Conservation (phyloP, 208 protist genomes). For the Leishmania major region DNA sequence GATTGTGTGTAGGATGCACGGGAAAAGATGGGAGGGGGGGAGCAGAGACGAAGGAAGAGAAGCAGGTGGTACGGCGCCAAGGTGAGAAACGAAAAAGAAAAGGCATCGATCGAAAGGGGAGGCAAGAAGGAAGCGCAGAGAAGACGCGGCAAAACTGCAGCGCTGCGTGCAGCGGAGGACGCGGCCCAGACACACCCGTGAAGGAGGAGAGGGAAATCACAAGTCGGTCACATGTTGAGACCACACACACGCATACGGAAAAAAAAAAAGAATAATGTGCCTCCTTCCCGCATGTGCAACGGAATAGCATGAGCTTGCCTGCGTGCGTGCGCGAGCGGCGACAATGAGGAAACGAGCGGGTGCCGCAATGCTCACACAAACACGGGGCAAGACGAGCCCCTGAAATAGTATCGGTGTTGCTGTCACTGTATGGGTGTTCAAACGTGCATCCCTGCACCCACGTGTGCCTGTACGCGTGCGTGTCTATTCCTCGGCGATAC, state of each 20-base stretch:
- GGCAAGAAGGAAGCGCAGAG: background rate
- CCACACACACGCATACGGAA: background rate
- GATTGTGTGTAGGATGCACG: conserved; percentile 1
- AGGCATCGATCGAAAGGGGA: background rate
- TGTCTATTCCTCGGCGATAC: background rate
- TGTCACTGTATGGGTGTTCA: background rate
- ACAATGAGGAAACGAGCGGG: background rate
- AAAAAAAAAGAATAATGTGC: background rate
- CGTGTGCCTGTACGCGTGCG: background rate
- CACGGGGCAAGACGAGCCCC: background rate
- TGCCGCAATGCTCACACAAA: background rate
- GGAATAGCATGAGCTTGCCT: background rate
- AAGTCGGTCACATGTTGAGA: background rate
- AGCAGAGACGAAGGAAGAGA: background rate
- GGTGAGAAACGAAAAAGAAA: background rate
- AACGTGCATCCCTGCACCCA: background rate
- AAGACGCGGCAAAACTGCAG: background rate
- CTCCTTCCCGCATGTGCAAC: background rate
- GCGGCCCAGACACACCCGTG: background rate
- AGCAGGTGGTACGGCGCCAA: background rate
- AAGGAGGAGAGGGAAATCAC: background rate
- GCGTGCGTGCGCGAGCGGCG: background rate
- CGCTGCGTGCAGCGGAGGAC: background rate
- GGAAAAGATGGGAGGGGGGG: background rate
- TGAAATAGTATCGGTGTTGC: background rate